Evolutionary conservation across 2,329 filamentous ascomycete species (phyloP).

Genomic region (Trichoderma sp.): DNA sequence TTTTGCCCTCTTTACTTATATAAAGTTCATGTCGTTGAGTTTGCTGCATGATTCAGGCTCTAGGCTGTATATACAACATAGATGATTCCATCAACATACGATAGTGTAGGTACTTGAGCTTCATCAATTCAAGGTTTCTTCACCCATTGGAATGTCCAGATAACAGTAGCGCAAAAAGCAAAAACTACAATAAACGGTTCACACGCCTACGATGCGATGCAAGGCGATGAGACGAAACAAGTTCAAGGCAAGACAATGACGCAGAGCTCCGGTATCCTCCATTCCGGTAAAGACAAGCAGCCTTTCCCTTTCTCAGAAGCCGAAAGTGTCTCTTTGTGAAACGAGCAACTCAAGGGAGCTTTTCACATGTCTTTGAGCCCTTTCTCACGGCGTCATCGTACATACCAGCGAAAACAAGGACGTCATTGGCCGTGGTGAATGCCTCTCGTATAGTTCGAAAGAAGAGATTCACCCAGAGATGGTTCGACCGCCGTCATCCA

Average conservation of each 20-base stretch:
- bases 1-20: not conserved
- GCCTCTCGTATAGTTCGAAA: not conserved
- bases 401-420: not conserved
- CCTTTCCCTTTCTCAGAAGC: not conserved
- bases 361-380: not conserved
- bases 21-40: not conserved
- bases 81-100: not conserved
- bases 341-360: not conserved
- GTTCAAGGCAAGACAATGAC: slow-evolving; percentile 4
- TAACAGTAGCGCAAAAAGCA: not conserved
- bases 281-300: not conserved
- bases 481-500: not conserved
- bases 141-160: not conserved
- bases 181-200: not conserved
- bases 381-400: not conserved
- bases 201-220: not conserved
- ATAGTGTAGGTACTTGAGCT: not conserved
- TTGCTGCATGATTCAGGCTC: not conserved
- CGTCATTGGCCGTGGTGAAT: too few species aligned
- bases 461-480: too few species aligned
- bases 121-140: not conserved
- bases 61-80: too few species aligned
- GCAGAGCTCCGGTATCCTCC: not conserved
- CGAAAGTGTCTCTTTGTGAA: not conserved
- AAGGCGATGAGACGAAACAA: not conserved